A percentile compares a stretch with the other conserved stretches of the same genome.
Conservation (phyloP, 2,329 filamentous ascomycete species). For the Hypoxylon sp. region DNA sequence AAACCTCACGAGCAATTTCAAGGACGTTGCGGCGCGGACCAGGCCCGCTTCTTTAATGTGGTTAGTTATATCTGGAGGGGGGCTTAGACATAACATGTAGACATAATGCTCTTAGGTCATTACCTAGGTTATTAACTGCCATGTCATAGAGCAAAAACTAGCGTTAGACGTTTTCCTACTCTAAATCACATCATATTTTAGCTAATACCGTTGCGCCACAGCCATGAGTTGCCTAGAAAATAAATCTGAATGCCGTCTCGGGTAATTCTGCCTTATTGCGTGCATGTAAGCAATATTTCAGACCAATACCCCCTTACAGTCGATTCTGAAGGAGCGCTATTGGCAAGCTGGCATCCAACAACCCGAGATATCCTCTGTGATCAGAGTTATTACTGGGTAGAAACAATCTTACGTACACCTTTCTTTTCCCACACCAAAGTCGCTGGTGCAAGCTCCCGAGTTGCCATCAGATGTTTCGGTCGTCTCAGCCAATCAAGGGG, state of each 20-base stretch:
- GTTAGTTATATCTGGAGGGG: not conserved
- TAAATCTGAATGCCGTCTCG: not conserved
- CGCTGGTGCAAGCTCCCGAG: not conserved
- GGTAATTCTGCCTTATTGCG: not conserved
- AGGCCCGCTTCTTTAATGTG: conserved; percentile 6
- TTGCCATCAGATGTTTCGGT: not conserved
- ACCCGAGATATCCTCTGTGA: not conserved
- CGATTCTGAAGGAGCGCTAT: not conserved
- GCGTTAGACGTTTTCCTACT: not conserved
- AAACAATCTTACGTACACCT: conserved; percentile 5
- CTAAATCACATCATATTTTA: too few species aligned
- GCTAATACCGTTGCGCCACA: not conserved
- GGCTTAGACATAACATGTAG: not conserved
- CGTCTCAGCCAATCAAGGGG: not conserved
- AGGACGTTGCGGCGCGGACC: conserved; percentile 26
- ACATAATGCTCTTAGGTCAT: not conserved
- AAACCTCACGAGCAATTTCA: conserved; percentile 20
- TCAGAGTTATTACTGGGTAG: not conserved
- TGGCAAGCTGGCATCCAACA: not conserved
- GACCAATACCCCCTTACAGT: not conserved
- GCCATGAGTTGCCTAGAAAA: not conserved
- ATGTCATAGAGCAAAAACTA: not conserved
- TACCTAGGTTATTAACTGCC: not conserved
- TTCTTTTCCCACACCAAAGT: conserved; percentile 1
- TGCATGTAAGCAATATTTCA: not conserved